A percentile compares a stretch with the other conserved stretches of the same genome.
Conservation (phyloP, 352 stramenopile species). For the Blastocystis sp. region DNA sequence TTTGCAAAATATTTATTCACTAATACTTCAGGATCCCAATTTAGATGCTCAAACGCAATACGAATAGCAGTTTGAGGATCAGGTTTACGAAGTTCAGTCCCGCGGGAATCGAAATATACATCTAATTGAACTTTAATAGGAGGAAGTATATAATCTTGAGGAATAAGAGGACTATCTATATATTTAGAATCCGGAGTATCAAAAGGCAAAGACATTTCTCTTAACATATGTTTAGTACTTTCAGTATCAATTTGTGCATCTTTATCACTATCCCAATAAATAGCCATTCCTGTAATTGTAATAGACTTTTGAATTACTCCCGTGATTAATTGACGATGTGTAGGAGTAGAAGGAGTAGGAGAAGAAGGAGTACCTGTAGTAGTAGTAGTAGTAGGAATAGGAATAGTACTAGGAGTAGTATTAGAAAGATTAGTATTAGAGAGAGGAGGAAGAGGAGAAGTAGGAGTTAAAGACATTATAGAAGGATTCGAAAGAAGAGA, state of each 20-base stretch:
- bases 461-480: too few species aligned
- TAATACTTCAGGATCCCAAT: constrained; percentile 2
- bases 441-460: too few species aligned
- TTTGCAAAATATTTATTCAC: constrained; percentile 33
- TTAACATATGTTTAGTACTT: not conserved
- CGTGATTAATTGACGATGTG: constrained; percentile 10
- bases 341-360: too few species aligned
- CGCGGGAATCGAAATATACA: constrained; percentile 23
- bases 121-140: not conserved
- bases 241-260: not conserved
- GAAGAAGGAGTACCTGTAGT: too few species aligned
- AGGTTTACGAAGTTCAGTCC: constrained; percentile 22
- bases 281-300: constrained; percentile 1
- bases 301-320: constrained; percentile 22
- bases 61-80: constrained; percentile 2
- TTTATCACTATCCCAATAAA: constrained; percentile 29
- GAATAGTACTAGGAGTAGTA: too few species aligned
- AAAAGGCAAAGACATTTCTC: constrained; percentile 21
- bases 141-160: constrained; percentile 14
- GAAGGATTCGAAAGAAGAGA: too few species aligned
- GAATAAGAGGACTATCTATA: not conserved
- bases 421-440: too few species aligned
- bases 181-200: not conserved
- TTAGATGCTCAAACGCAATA: constrained; percentile 3
- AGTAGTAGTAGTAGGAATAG: too few species aligned